Evolutionary conservation across 1,284 basidiomycete genomes (phyloP), one percentile per base, ranked within the genome.

Genomic region (Coniferiporia sulphurascens): DNA sequence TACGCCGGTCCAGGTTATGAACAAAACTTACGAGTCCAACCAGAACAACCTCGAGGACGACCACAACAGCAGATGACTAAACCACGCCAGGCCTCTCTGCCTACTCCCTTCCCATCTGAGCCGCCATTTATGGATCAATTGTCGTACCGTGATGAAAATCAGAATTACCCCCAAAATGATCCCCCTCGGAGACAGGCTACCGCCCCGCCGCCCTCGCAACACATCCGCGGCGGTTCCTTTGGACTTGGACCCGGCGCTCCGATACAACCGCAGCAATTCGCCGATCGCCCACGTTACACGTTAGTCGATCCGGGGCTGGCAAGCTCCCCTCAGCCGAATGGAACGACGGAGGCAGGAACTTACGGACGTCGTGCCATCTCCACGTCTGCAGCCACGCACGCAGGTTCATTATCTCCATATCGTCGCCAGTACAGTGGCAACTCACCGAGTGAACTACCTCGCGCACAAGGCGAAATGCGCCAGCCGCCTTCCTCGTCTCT

Each of bases 281-380:
- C 72, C 0, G 66, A 65, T 36, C 69, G 73, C 43, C 71, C 78
- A 44, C 71, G 78, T 4, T 79, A 77, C 63, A 78, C 78, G 6
- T 66, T 79, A 0, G 69, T 71, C 7, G 74, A 75, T 63, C 27
- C 49, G 17, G 73, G 56, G 4, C 57, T 59, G 9, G 58, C 65
- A 1, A 55, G 55, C 0, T 21, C 17, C 8, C 44, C 44, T 46
- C 17, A 12, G 17, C 17, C 44, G 8, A 19, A 52, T n/a, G 27
- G 17, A 17, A 17, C 43, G 48, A 10, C 32, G 48, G 19, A 8
- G 19, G 12, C 27, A 56, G 21, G 48, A 5, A 19, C 38, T 8
- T 32, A 34, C 17, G 19, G 51, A 6, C 36, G 36, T 15, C 36
- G 51, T 4, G 51, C 27, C n/a, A 22, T 27, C 9, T 21, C 44